Evolutionary conservation across 1,284 basidiomycete genomes (phyloP).

Genomic region (Heterobasidion occidentale): DNA sequence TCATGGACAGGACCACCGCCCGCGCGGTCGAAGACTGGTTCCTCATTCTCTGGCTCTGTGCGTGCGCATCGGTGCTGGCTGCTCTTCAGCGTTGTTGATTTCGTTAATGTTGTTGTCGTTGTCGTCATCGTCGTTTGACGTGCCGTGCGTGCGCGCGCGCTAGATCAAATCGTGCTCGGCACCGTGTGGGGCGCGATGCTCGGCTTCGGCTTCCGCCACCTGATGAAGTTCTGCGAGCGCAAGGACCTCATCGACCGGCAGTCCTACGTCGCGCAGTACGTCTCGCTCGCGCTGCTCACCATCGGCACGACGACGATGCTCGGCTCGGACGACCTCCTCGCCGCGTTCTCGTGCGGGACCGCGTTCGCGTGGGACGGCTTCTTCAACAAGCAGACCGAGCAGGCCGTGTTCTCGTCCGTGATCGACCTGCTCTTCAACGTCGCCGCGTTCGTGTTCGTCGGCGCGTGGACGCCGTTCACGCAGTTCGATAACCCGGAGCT

Average conservation of each 20-base stretch:
- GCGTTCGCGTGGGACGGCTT: slow-evolving; percentile 99
- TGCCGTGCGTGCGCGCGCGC: too few relatives aligned
- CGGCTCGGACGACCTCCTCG: slow-evolving; percentile 91
- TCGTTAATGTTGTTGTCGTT: not conserved
- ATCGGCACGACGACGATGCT: slow-evolving; percentile 81
- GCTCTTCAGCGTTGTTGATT: not conserved
- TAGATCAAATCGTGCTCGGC: slow-evolving; percentile 82
- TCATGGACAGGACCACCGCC: slow-evolving; percentile 60
- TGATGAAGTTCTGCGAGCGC: slow-evolving; percentile 93
- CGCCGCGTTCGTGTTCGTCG: slow-evolving; percentile 86
- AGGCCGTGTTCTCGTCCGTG: slow-evolving; percentile 92
- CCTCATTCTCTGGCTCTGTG: slow-evolving; percentile 76
- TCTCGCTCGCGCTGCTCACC: slow-evolving; percentile 73
- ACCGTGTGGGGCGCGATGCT: slow-evolving; percentile 73
- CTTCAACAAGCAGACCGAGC: slow-evolving; percentile 95
- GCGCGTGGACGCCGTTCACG: slow-evolving; percentile 91
- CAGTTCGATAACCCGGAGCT: slow-evolving; percentile 61
- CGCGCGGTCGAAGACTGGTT: slow-evolving; percentile 79
- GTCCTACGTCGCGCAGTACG: slow-evolving; percentile 78
- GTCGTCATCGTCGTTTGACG: too few relatives aligned
- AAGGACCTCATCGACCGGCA: slow-evolving; percentile 92
- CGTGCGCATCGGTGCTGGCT: slow-evolving; percentile 22
- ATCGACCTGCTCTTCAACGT: slow-evolving; percentile 91
- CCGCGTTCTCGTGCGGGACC: slow-evolving; percentile 92
- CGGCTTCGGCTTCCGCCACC: slow-evolving; percentile 80